Percentiles rank a stretch among this genome's conserved stretches.
These are phyloP conservation scores for Coemansia sp. DNA, from an alignment of 192 early-diverging fungal genomes.

Conservation along the genomic window DNA sequence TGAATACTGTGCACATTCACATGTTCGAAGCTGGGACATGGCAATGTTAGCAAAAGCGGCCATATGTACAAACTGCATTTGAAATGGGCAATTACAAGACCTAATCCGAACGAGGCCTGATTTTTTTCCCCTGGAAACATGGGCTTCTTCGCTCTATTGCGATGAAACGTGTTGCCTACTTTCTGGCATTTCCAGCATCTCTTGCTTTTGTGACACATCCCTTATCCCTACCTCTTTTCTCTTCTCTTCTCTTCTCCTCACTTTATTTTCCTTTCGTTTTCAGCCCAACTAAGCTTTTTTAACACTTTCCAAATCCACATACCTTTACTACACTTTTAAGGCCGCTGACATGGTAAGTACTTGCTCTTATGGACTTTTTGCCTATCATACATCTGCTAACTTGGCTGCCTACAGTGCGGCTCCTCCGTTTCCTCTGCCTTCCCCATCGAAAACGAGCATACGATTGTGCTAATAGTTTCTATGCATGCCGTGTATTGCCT, in stretches of 20 bases:
- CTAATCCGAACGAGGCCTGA: too few relatives aligned
- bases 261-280: neutral
- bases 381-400: neutral
- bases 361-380: neutral
- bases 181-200: neutral
- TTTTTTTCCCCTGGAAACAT: too few relatives aligned
- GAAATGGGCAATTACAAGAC: neutral
- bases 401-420: neutral
- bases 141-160: too few relatives aligned
- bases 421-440: neutral
- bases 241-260: neutral
- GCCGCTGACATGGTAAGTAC: neutral
- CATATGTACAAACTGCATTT: too few relatives aligned
- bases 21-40: too few relatives aligned
- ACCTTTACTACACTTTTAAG: neutral
- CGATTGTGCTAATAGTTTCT: neutral
- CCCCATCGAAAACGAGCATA: neutral
- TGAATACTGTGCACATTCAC: too few relatives aligned
- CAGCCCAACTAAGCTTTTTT: neutral
- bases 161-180: neutral
- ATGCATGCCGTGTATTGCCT: neutral
- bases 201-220: neutral
- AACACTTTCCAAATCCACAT: neutral
- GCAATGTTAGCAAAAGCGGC: too few relatives aligned
- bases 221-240: too few relatives aligned